Conservation (phyloP, 441 rosid genomes). For the Erodium trifolium region DNA sequence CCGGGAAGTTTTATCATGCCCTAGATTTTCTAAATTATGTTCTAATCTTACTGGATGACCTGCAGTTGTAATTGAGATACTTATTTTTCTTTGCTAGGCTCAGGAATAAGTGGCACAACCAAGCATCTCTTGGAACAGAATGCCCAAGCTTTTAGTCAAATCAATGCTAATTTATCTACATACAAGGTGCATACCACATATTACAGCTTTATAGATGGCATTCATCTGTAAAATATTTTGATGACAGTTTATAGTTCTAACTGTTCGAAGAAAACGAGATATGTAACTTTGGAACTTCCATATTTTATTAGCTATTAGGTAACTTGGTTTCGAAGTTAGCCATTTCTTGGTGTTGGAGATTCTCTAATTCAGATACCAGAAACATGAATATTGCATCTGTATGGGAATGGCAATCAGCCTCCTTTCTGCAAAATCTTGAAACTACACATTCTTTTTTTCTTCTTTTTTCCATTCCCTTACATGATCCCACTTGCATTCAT, state of each 20-base stretch:
- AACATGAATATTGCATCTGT: too few relatives aligned
- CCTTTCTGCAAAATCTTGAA: too few relatives aligned
- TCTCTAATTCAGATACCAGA: too few relatives aligned
- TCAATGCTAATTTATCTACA: conserved; percentile 59
- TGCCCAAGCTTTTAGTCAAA: conserved; percentile 55
- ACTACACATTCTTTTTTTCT: too few relatives aligned
- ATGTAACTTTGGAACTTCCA: neutral
- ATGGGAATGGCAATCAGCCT: too few relatives aligned
- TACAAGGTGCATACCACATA: conserved; percentile 40
- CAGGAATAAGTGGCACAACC: conserved; percentile 54
- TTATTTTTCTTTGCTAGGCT: conserved; percentile 22
- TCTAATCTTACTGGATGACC: conserved; percentile 2
- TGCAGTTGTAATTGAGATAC: conserved; percentile 13
- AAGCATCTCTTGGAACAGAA: conserved; percentile 71
- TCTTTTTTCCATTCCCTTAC: too few relatives aligned
- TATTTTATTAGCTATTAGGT: neutral
- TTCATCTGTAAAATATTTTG: neutral
- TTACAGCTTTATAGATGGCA: neutral
- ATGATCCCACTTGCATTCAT: too few relatives aligned
- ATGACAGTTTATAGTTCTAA: neutral
- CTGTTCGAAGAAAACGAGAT: too few relatives aligned
- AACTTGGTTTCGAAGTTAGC: neutral
- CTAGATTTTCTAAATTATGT: neutral
- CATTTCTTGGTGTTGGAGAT: neutral
- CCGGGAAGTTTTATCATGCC: neutral